A percentile compares a stretch with the other conserved stretches of the same genome.
Conservation (phyloP, 1,284 basidiomycete genomes). For the Boletus sp. region DNA sequence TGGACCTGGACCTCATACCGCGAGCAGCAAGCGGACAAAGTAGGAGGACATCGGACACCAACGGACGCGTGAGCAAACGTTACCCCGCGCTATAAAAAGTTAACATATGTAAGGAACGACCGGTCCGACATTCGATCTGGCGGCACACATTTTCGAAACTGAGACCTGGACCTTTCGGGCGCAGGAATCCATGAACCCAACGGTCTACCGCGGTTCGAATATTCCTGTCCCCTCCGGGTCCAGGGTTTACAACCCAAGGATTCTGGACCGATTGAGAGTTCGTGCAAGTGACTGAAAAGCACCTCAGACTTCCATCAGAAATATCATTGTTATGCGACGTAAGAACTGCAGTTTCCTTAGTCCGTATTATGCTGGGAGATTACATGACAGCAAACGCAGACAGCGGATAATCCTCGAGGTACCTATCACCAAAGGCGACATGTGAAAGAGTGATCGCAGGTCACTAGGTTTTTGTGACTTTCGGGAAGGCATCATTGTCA, state of each 20-base stretch:
- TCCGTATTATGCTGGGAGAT: not conserved
- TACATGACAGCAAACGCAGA: not conserved
- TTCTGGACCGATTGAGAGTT: not conserved
- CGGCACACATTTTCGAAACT: no score
- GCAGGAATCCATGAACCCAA: not conserved
- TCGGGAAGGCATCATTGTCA: not conserved
- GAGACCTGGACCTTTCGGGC: no score
- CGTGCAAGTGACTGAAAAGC: not conserved
- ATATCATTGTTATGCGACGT: not conserved
- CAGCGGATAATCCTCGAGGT: not conserved
- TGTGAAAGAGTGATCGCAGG: not conserved
- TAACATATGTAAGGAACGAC: no score
- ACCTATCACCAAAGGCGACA: not conserved
- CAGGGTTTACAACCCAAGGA: no score
- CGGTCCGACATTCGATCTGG: no score
- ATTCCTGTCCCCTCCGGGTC: no score
- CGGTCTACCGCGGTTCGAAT: no score
- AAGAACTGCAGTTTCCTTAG: not conserved
- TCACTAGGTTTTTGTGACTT: not conserved
- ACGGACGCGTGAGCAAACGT: no score
- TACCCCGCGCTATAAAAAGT: no score
- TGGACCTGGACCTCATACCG: no score
- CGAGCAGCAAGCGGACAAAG: no score
- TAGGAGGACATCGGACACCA: no score
- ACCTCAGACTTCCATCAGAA: not conserved